Base-by-base conservation (phyloP, 257 asterid species). In the Galeopsis tetrahit region DNA sequence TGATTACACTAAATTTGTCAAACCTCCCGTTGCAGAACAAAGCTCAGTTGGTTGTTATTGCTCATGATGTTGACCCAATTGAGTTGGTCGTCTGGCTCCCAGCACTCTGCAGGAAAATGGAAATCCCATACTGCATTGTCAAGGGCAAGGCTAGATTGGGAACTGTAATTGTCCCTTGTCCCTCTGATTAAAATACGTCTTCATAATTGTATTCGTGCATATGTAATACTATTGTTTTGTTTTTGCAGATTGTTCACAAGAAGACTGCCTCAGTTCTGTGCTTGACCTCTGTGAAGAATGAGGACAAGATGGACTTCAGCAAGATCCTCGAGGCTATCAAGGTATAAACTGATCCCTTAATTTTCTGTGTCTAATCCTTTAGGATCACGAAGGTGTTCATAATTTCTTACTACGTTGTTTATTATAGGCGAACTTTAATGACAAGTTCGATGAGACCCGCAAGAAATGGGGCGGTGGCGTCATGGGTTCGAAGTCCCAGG, bases 381-480 rank as follows among this genome's bases (percentile, higher is more conserved):
- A 21, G 28, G 28, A 21, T 21, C 28, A 21, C 28, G 28, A 21
- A 21, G 28, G 28, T 21, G 28, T 21, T 21, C 28, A 21, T 21
- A 21, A 21, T 21, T 21, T 21, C 28, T 21, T 21, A 21, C 28
- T 21, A 21, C 1, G 1, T 21, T 21, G 28, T 21, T 21, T 21
- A 21, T 21, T 59, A 2, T 59, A 85, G 90, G 90, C 88, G 32
- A 83, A 85, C 39, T 85, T 85, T 78, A 85, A 85, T 1, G 90
- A 85, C 43, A 85, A 86, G 28, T 83, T 65, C 7, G 91, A 86
- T 2, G 88, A 86, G 71, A 75, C 78, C 0, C 75, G 91, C 78
- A 86, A 86, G 81, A 86, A 86, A 77, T 86, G 88, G 91, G 91
- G 91, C 1, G 91, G 91, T 8, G 89, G 91, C 53, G 81, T 86